Evolutionary conservation across 164 flowering plant species (phyloP), one percentile per base, ranked within the genome.

Genomic region (Annona squamosa): DNA sequence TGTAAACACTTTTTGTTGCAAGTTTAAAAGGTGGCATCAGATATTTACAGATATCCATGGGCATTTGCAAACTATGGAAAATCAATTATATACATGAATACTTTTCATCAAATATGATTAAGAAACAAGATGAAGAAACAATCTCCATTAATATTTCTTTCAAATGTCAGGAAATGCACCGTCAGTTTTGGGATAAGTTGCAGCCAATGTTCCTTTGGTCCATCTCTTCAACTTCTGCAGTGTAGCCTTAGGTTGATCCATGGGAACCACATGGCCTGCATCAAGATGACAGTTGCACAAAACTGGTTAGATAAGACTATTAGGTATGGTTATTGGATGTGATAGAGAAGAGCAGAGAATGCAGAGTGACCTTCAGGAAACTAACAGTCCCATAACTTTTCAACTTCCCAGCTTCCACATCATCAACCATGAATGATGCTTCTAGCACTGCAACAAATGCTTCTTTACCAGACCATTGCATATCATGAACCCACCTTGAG

Each of bases 221-320:
- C 97, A 93, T 74, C 92, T 88, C 81, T 75, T 85, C 81, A 94
- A 84, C 98, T 92, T 94, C 81, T 89, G 91, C 4, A 94, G 73
- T 47, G 97, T 80, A 73, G 93, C 97, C 81, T 87, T 84, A 3
- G 98, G 98, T 77, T 94, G 98, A 84, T 94, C 98, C 97, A 94
- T 92, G 3, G 97, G 97, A 68, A 94, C 98, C 98, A 94, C 87
- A 76, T 94, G 98, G 71, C 98, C 98, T 1, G 97, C 97, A 73
- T 92, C 85, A 46, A 85, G 89, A 13, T 91, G 92, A 93, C 97
- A 90, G 67, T 67, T 67, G 4, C 18, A 41, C 48, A 73, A 43
- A 52, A 45, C 3, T 56, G 45, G 3, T 1, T 66, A 5, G 5
- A 16, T 71, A 6, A 48, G 47, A 43, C 5, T 19, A 43, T 17